phyloP scores from a whole-genome alignment of 768 basidiomycete species.

The Strobilomyces dryophilus region DNA sequence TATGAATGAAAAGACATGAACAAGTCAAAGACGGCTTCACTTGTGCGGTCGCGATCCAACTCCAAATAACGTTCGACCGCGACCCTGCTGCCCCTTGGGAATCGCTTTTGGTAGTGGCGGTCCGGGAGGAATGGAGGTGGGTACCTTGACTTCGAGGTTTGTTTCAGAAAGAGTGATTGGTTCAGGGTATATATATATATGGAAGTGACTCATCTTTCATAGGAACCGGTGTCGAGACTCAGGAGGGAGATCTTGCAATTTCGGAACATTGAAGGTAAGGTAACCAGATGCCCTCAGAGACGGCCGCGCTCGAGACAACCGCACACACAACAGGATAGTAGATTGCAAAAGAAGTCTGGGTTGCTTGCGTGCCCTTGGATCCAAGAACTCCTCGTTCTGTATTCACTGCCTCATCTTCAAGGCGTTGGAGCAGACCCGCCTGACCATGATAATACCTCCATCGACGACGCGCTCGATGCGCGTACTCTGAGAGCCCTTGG shows the following conservation, averaged over 20 bases:
- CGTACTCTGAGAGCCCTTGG: no score
- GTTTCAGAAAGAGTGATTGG: constrained; percentile 70
- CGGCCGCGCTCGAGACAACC: no score
- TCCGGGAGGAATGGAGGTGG: constrained; percentile 47
- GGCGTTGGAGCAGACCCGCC: no score
- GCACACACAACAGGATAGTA: no score
- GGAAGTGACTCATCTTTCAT: constrained; percentile 56
- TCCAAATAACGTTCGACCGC: constrained; percentile 74
- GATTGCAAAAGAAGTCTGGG: no score
- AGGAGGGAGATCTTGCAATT: constrained; percentile 37
- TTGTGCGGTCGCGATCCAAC: constrained; percentile 72
- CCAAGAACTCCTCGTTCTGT: no score
- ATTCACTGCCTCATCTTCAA: no score
- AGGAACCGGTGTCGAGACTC: constrained; percentile 41
- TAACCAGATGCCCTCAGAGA: no score
- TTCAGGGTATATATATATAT: constrained; percentile 50
- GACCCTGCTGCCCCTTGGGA: constrained; percentile 59
- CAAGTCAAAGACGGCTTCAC: constrained; percentile 30
- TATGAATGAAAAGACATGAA: not conserved
- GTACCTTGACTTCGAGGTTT: constrained; percentile 50
- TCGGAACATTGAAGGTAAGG: constrained; percentile 23
- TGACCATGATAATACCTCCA: no score
- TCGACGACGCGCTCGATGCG: no score
- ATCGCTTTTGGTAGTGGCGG: constrained; percentile 54
- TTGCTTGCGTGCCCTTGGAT: no score